These are phyloP conservation scores for Circinella minor DNA, from an alignment of 371 early-diverging fungal species.

Conservation along the genomic window DNA sequence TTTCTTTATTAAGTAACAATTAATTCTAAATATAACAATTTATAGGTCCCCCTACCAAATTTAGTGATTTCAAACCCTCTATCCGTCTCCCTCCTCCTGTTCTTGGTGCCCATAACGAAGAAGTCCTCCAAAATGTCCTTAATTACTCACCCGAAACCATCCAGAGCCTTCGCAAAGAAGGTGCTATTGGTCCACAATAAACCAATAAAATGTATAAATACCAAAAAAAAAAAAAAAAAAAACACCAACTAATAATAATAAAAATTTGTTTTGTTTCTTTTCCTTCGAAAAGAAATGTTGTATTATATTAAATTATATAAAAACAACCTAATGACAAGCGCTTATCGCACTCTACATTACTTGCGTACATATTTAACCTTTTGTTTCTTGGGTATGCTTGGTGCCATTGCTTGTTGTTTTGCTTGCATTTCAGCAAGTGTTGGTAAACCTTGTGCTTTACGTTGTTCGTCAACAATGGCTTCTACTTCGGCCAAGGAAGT, in stretches of 20 bases:
- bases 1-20: no score
- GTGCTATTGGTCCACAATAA: constrained; percentile 37
- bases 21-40: background rate
- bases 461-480: constrained; percentile 47
- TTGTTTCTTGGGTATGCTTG: constrained; percentile 43
- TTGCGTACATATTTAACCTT: constrained; percentile 47
- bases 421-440: constrained; percentile 46
- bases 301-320: background rate
- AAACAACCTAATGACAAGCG: no score
- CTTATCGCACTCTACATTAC: constrained; percentile 5
- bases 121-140: constrained; percentile 67
- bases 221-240: background rate
- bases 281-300: constrained; percentile 32
- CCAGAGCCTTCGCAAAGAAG: constrained; percentile 31
- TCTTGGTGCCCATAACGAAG: constrained; percentile 86
- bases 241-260: no score
- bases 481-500: constrained; percentile 46
- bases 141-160: constrained; percentile 60
- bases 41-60: constrained; percentile 79
- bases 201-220: background rate
- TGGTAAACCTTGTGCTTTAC: constrained; percentile 54
- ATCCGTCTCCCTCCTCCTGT: constrained; percentile 85
- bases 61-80: constrained; percentile 64
- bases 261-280: constrained; percentile 14
- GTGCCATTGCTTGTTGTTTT: constrained; percentile 20